Evolutionary conservation across 257 asterid species (phyloP).

Genomic region (Apocynum venetum): DNA sequence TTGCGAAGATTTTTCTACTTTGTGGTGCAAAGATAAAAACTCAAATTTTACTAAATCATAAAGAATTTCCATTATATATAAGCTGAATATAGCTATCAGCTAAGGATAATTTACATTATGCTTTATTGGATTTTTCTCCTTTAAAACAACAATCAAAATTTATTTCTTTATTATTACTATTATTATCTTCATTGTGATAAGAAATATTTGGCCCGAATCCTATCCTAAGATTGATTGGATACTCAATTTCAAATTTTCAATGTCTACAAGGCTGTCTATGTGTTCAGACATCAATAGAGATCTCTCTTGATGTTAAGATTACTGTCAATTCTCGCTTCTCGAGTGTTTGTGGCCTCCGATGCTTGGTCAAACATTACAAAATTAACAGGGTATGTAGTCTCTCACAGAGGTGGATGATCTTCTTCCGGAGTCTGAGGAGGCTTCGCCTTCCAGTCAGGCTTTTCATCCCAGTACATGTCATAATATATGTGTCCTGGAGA

Average conservation of each 20-base stretch:
- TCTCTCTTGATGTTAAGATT: neutral
- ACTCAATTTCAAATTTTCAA: neutral
- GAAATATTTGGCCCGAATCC: too few species aligned
- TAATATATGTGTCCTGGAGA: conserved; percentile 86
- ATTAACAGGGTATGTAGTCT: neutral
- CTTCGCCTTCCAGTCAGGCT: conserved; percentile 79
- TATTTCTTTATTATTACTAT: neutral
- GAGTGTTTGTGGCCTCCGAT: neutral
- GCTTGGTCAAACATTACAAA: neutral
- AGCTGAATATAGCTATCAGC: neutral
- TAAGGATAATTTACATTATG: neutral
- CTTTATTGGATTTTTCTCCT: neutral
- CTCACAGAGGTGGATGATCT: conserved; percentile 83
- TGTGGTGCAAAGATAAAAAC: too few species aligned
- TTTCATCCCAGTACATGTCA: conserved; percentile 96
- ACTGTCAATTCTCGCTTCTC: neutral
- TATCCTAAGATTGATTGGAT: neutral
- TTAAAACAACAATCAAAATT: conserved; percentile 1
- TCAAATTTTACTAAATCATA: too few species aligned
- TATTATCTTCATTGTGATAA: too few species aligned
- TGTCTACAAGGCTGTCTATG: neutral
- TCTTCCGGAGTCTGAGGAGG: conserved; percentile 78
- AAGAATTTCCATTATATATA: too few species aligned
- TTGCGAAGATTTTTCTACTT: too few species aligned
- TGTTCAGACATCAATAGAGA: neutral